A percentile compares a stretch with the other conserved stretches of the same genome.
phyloP scores from a whole-genome alignment of 169 alveolate species.

The Plasmodium vivax region DNA sequence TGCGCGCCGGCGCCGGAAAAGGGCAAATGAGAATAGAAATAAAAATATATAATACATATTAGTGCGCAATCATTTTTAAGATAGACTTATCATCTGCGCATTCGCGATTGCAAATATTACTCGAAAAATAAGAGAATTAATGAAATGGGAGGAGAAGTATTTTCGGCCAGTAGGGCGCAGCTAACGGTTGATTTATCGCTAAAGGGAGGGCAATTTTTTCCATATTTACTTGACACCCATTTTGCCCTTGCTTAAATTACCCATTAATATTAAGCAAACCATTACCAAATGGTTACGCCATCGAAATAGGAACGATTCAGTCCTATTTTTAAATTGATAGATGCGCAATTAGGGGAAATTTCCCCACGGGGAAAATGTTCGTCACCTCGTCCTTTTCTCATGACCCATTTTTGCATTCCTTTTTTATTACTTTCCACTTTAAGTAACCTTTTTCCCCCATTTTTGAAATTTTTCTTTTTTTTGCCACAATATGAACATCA shows the following conservation, averaged over 20 bases:
- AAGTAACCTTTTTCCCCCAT: background rate
- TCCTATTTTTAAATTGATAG: background rate
- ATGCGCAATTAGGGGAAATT: background rate
- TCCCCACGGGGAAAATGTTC: background rate
- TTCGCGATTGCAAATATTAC: background rate
- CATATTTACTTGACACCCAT: background rate
- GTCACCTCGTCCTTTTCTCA: background rate
- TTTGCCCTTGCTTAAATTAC: background rate
- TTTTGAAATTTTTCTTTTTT: background rate
- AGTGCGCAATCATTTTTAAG: background rate
- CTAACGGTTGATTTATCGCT: background rate
- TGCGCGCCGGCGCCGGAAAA: background rate
- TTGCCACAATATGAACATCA: background rate
- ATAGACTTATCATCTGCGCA: too few relatives aligned
- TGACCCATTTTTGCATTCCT: background rate
- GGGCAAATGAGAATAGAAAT: background rate
- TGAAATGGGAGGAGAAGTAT: background rate
- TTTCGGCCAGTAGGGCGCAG: background rate
- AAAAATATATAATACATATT: background rate
- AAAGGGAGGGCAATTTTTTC: background rate
- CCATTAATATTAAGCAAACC: background rate
- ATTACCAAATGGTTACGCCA: background rate
- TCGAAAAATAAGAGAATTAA: background rate
- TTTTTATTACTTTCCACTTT: background rate
- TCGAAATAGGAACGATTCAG: background rate